Percentiles rank a stretch among this genome's conserved stretches.
phyloP scores from a whole-genome alignment of 1,139 yeast genomes.

The Nematodospora anomalae region DNA sequence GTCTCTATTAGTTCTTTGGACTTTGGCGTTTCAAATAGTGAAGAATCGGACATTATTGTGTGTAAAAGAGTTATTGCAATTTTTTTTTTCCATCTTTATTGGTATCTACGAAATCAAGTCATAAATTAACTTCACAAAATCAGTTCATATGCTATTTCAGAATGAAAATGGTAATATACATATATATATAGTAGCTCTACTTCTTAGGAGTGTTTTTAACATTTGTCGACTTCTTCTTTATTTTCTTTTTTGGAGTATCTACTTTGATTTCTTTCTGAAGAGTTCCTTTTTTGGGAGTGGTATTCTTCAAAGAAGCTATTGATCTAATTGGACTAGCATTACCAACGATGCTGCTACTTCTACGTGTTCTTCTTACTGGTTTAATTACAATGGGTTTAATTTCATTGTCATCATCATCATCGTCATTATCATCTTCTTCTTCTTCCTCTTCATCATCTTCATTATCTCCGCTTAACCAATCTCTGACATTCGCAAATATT shows the following conservation, averaged over 20 bases:
- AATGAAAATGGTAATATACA: too few relatives aligned
- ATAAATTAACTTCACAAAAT: neutral
- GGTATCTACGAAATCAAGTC: neutral
- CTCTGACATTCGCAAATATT: conserved; percentile 62
- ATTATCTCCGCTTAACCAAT: conserved; percentile 56
- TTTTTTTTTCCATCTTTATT: conserved; percentile 2
- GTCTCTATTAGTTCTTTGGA: conserved; percentile 9
- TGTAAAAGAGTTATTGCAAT: too few relatives aligned
- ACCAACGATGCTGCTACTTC: conserved; percentile 9
- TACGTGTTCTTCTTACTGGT: conserved; percentile 12
- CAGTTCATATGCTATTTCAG: too few relatives aligned
- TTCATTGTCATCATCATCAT: conserved; percentile 17
- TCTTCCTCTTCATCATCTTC: conserved; percentile 19
- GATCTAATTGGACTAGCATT: conserved; percentile 6
- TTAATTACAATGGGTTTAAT: conserved; percentile 15
- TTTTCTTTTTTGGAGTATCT: conserved; percentile 3
- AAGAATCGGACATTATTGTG: neutral
- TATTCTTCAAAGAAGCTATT: neutral
- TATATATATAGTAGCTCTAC: too few relatives aligned
- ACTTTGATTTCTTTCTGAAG: neutral
- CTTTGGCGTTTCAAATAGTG: conserved; percentile 2
- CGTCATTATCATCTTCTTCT: conserved; percentile 12
- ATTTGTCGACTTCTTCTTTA: conserved; percentile 3
- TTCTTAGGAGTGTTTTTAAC: conserved; percentile 8
- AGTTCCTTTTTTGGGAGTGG: conserved; percentile 3